Percentiles rank a stretch among this genome's conserved stretches.
phyloP scores from a whole-genome alignment of 1,284 basidiomycete species.

The Tilletia indica region DNA sequence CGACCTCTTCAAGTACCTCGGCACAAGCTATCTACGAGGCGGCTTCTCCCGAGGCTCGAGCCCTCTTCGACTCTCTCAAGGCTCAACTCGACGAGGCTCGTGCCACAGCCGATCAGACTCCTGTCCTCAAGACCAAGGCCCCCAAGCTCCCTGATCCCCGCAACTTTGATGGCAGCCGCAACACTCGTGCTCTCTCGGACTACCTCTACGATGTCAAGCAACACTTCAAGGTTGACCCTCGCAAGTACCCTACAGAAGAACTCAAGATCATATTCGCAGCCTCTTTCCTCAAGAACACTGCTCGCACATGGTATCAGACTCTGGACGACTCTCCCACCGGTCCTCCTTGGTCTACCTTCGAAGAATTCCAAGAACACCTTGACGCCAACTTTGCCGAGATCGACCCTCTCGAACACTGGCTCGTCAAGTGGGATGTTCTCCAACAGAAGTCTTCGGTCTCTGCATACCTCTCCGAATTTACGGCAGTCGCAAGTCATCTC shows the following conservation, averaged over 20 bases:
- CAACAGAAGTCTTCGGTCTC: constrained; percentile 7
- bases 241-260: constrained; percentile 2
- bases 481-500: not conserved
- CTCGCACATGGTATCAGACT: constrained; percentile 6
- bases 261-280: constrained; percentile 16
- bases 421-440: constrained; percentile 4
- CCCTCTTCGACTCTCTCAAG: constrained; percentile 5
- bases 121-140: not conserved
- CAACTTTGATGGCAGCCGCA: not conserved
- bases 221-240: constrained; percentile 4
- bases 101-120: not conserved
- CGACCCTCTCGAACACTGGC: not conserved
- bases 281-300: constrained; percentile 1
- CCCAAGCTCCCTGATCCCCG: constrained; percentile 11
- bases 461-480: constrained; percentile 13
- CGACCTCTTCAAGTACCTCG: not conserved
- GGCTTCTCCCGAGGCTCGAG: not conserved
- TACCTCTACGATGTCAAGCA: constrained; percentile 18
- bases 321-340: constrained; percentile 8
- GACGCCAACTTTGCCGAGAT: not conserved
- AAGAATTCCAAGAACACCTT: not conserved
- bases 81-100: not conserved
- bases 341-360: constrained; percentile 11
- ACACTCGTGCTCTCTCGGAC: constrained; percentile 10
- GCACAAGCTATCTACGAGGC: not conserved